Percentiles rank a stretch among this genome's conserved stretches.
Evolutionary conservation across 2,329 filamentous ascomycete genomes (phyloP).

Genomic region (Pseudocercospora eumusae): DNA sequence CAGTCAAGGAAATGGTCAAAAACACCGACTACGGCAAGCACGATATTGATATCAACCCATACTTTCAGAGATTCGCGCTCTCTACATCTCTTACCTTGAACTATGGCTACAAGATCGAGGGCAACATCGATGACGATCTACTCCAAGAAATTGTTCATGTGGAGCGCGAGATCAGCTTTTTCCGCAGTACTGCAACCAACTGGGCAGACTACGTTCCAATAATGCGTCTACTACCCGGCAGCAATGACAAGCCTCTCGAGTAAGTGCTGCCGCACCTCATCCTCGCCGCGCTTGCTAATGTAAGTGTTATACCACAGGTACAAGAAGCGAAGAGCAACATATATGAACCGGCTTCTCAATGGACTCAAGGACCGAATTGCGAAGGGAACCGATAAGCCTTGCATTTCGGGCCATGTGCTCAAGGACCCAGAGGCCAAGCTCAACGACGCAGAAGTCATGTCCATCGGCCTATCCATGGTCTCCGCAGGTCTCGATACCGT

Average conservation of each 20-base stretch:
- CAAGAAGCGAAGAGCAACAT: conserved; percentile 67
- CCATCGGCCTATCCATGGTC: conserved; percentile 80
- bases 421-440: conserved; percentile 70
- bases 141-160: conserved; percentile 74
- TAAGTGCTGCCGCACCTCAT: not conserved
- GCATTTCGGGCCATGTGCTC: conserved; percentile 69
- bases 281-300: not conserved
- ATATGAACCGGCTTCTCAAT: conserved; percentile 60
- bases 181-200: conserved; percentile 77
- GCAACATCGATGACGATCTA: conserved; percentile 66
- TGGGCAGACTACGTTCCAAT: conserved; percentile 79
- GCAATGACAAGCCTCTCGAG: conserved; percentile 63
- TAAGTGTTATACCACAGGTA: conserved; percentile 45
- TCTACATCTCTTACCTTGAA: conserved; percentile 77
- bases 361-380: conserved; percentile 63
- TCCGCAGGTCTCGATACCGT: conserved; percentile 80
- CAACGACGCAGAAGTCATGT: conserved; percentile 72
- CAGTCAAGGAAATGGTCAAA: conserved; percentile 69
- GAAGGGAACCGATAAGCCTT: conserved; percentile 66
- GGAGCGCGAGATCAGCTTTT: conserved; percentile 73
- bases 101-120: conserved; percentile 75
- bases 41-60: conserved; percentile 70
- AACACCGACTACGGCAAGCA: conserved; percentile 63
- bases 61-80: conserved; percentile 74
- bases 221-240: conserved; percentile 63